These are phyloP conservation scores for Candida dendrica DNA, from an alignment of 805 yeast species.

Conservation along the genomic window DNA sequence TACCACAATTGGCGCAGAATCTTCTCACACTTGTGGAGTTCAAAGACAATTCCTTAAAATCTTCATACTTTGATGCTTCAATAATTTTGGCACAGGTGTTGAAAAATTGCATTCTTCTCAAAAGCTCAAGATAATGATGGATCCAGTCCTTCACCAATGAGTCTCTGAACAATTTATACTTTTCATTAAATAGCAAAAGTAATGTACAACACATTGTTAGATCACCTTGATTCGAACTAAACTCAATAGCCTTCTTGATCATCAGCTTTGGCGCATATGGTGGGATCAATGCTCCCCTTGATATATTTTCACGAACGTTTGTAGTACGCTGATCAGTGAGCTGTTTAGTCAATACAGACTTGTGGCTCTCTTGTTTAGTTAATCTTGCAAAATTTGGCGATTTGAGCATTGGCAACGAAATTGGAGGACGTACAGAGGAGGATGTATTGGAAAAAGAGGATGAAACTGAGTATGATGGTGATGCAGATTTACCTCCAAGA, in stretches of 20 bases:
- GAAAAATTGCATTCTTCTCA: slow-evolving; percentile 44
- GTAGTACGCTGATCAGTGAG: slow-evolving; percentile 12
- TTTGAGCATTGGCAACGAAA: slow-evolving; percentile 2
- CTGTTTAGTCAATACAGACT: slow-evolving; percentile 19
- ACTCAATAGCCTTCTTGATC: slow-evolving; percentile 44
- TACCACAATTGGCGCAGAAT: slow-evolving; percentile 56
- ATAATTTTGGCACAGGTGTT: slow-evolving; percentile 51
- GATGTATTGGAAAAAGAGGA: slow-evolving; percentile 2
- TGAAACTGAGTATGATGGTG: slow-evolving; percentile 6
- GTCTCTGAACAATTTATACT: slow-evolving; percentile 25
- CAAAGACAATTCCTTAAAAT: slow-evolving; percentile 19
- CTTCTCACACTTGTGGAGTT: slow-evolving; percentile 36
- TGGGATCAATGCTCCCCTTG: slow-evolving; percentile 8
- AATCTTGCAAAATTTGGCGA: slow-evolving; percentile 1
- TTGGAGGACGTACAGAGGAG: neutral
- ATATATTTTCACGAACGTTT: neutral
- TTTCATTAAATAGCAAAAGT: slow-evolving; percentile 43
- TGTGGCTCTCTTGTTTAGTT: slow-evolving; percentile 8
- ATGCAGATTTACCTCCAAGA: slow-evolving; percentile 1
- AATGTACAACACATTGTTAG: slow-evolving; percentile 51
- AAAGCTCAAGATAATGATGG: slow-evolving; percentile 43
- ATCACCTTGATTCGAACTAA: slow-evolving; percentile 58
- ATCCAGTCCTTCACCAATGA: slow-evolving; percentile 47
- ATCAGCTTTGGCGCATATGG: slow-evolving; percentile 57
- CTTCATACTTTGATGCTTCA: slow-evolving; percentile 29